Evolutionary conservation across 2,329 filamentous ascomycete species (phyloP).

Genomic region (Talaromyces sp.): DNA sequence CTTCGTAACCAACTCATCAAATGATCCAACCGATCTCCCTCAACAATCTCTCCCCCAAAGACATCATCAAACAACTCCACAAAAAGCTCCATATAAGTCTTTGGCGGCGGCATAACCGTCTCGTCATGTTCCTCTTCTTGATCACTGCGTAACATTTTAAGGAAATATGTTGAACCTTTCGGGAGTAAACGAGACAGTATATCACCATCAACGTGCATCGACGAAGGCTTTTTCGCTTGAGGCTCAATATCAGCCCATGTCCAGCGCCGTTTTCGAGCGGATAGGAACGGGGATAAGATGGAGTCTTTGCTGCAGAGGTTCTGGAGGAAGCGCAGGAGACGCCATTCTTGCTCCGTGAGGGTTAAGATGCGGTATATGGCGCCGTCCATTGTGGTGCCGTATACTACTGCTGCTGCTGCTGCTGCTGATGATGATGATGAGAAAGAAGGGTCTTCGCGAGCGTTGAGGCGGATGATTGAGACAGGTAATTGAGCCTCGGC

Average conservation of each 20-base stretch:
- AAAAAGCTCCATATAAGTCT: conserved; percentile 44
- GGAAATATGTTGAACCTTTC: conserved; percentile 36
- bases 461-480: conserved; percentile 34
- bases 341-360: conserved; percentile 62
- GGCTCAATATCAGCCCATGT: conserved; percentile 41
- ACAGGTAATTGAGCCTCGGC: conserved; percentile 36
- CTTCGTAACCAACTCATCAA: conserved; percentile 39
- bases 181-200: conserved; percentile 58
- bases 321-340: conserved; percentile 70
- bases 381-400: conserved; percentile 67
- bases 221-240: conserved; percentile 40
- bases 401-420: conserved; percentile 59
- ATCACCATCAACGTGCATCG: conserved; percentile 68
- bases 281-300: conserved; percentile 52
- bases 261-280: conserved; percentile 31
- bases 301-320: conserved; percentile 58
- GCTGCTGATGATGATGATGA: conserved; percentile 1
- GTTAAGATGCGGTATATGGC: conserved; percentile 68
- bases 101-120: conserved; percentile 15
- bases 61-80: conserved; percentile 37
- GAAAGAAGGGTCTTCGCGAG: conserved; percentile 23
- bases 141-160: conserved; percentile 31
- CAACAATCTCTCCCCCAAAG: conserved; percentile 23
- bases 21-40: conserved; percentile 27
- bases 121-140: conserved; percentile 16